Evolutionary conservation across 495 filamentous ascomycete genomes (phyloP), one percentile per base, ranked within the genome.

Genomic region (Trichoderma gamsii): DNA sequence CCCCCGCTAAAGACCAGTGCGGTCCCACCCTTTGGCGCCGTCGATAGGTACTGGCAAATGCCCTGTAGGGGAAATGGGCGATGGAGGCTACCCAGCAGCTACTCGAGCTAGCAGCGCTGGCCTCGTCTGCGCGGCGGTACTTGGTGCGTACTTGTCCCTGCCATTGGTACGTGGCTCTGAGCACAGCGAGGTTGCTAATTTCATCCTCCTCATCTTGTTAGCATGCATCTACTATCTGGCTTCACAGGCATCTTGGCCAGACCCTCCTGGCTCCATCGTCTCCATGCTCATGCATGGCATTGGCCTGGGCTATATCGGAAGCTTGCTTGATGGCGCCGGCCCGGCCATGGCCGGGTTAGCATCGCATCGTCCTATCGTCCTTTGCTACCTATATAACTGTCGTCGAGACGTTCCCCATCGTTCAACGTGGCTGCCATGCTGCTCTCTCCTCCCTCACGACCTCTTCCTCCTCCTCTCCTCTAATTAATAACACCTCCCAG

Each of bases 281-380:
- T 66, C 65, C 65, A 32, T 46, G 65, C 41, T 49, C 65, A 66
- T 66, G 65, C 65, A 66, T 66, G 43, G 44, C 65, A 66, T 66
- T 49, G 43, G 65, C 41, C 65, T 11, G 15, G 65, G 43, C n/a
- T 25, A 61, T 61, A 61, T 61, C 56, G 56, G 56, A 61, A 61
- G 56, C 56, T 29, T 46, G 43, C 41, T 66, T 51, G 27, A 66
- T 32, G 65, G 65, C 65, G 65, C 65, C 41, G 41, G 35, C 5
- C 64, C 23, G 38, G 41, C 32, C 21, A 65, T 21, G 23, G 56
- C n/a, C 16, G 29, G 29, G 27, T 3, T 61, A 61, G 11, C 25
- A 11, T 21, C n/a, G 18, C 25, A 61, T 61, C 56, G 56, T 61
- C 0, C 35, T 38, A 29, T 52, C 18, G 49, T 18, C 25, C 12